Percentiles rank a stretch among this genome's conserved stretches.
Evolutionary conservation across 352 stramenopile species (phyloP).

Genomic region (Phytophthora pini): DNA sequence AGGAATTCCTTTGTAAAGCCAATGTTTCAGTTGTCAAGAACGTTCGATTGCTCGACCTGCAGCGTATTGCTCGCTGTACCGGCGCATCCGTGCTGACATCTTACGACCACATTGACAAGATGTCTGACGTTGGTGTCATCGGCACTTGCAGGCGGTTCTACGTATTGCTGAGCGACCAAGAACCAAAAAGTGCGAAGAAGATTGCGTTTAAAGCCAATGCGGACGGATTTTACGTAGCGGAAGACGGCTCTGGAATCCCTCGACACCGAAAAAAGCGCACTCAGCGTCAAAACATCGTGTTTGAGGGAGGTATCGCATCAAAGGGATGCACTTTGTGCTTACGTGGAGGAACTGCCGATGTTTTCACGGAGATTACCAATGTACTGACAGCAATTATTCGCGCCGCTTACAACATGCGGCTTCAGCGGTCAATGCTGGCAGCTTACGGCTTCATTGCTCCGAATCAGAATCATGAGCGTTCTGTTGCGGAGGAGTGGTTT

Average conservation of each 20-base stretch:
- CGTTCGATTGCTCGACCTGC: constrained; percentile 76
- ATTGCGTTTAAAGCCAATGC: constrained; percentile 49
- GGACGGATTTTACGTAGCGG: constrained; percentile 25
- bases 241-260: constrained; percentile 19
- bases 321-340: constrained; percentile 88
- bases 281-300: constrained; percentile 87
- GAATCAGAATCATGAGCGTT: constrained; percentile 56
- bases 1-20: constrained; percentile 80
- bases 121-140: constrained; percentile 76
- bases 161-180: constrained; percentile 83
- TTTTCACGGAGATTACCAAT: constrained; percentile 76
- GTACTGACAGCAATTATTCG: constrained; percentile 71
- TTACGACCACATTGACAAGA: constrained; percentile 91
- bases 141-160: constrained; percentile 86
- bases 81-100: constrained; percentile 81
- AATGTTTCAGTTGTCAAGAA: constrained; percentile 89
- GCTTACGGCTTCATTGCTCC: constrained; percentile 71
- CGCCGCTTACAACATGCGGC: constrained; percentile 80
- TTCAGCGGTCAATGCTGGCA: constrained; percentile 66
- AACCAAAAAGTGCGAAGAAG: constrained; percentile 70
- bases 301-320: constrained; percentile 75
- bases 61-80: constrained; percentile 81
- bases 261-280: constrained; percentile 58
- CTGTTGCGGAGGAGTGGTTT: constrained; percentile 85
- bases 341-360: constrained; percentile 61